phyloP scores from a whole-genome alignment of 306 rosid genomes.

The Prunus salicina region DNA sequence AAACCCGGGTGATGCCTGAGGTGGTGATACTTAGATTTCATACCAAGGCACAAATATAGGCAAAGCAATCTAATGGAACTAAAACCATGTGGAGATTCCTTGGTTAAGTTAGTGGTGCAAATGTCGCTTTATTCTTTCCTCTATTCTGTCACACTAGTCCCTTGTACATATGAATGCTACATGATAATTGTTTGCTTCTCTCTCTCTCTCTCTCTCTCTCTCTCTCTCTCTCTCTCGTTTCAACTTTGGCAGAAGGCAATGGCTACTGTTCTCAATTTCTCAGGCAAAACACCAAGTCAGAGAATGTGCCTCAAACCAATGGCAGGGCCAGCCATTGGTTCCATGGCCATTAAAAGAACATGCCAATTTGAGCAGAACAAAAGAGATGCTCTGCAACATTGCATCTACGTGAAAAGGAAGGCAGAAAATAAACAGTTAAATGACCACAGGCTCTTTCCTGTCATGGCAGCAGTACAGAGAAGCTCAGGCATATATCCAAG shows the following conservation, averaged over 20 bases:
- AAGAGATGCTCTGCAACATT: slow-evolving; percentile 6
- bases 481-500: background rate
- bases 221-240: background rate
- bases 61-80: slow-evolving; percentile 21
- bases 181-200: no score
- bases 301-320: slow-evolving; percentile 17
- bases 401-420: slow-evolving; percentile 15
- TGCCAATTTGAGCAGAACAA: slow-evolving; percentile 24
- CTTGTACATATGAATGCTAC: background rate
- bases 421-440: slow-evolving; percentile 10
- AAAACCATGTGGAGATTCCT: slow-evolving; percentile 30
- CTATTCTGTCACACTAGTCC: slow-evolving; percentile 6
- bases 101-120: slow-evolving; percentile 24
- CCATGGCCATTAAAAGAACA: slow-evolving; percentile 18
- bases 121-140: slow-evolving; percentile 40
- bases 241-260: slow-evolving; percentile 11
- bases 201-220: no score
- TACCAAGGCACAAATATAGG: slow-evolving; percentile 31
- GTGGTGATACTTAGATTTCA: slow-evolving; percentile 52
- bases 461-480: slow-evolving; percentile 16
- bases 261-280: slow-evolving; percentile 28
- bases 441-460: slow-evolving; percentile 8
- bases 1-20: background rate
- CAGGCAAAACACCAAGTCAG: slow-evolving; percentile 23
- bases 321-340: slow-evolving; percentile 9